Evolutionary conservation across 331 rosid species (phyloP).

Genomic region (Malus hybrid): DNA sequence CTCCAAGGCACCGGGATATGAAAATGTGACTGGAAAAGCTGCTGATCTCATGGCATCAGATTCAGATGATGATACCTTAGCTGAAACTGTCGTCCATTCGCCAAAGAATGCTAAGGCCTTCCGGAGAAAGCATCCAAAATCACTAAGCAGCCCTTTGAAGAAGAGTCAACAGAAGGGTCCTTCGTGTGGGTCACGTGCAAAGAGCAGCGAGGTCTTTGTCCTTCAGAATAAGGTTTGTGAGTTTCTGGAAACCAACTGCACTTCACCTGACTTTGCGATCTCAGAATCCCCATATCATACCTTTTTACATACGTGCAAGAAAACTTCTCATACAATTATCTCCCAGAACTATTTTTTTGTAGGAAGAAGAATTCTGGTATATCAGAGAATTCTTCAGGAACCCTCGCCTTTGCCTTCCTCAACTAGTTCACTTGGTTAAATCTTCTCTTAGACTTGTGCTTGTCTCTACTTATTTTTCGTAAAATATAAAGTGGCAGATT

Average conservation of each 20-base stretch:
- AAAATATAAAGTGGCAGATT: not conserved
- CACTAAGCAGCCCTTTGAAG: slow-evolving; percentile 30
- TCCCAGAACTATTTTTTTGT: not conserved
- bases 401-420: not conserved
- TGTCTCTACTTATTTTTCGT: not conserved
- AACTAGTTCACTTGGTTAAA: not conserved
- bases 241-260: not conserved
- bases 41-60: slow-evolving; percentile 31
- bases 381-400: not conserved
- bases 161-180: slow-evolving; percentile 32
- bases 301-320: not conserved
- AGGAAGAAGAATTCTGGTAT: not conserved
- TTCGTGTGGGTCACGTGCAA: slow-evolving; percentile 26
- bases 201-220: slow-evolving; percentile 38
- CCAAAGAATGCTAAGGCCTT: slow-evolving; percentile 17
- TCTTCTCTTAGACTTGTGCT: not conserved
- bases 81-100: slow-evolving; percentile 17
- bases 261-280: not conserved
- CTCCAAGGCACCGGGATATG: slow-evolving; percentile 32
- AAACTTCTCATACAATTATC: not conserved
- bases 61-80: slow-evolving; percentile 28
- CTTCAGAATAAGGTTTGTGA: not conserved
- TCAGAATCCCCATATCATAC: not conserved
- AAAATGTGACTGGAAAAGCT: slow-evolving; percentile 24
- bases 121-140: slow-evolving; percentile 31